Evolutionary conservation across 352 stramenopile species (phyloP).

Genomic region (Elongisporangium undulatum): DNA sequence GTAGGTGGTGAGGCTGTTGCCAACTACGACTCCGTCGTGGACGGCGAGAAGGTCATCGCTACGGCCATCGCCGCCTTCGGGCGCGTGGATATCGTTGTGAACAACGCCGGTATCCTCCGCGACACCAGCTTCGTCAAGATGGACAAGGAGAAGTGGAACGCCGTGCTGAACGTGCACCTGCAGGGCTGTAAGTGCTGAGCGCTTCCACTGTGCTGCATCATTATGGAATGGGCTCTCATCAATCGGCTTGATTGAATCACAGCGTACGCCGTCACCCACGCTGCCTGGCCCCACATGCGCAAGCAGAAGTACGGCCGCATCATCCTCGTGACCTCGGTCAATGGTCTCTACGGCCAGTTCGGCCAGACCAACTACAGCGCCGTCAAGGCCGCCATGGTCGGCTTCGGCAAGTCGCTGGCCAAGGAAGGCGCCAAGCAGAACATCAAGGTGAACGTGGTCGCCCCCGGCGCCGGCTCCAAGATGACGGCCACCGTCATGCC

Average conservation of each 20-base stretch:
- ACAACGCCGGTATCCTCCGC: slow-evolving; percentile 95
- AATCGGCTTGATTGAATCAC: slow-evolving; percentile 5
- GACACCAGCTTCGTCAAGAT: slow-evolving; percentile 90
- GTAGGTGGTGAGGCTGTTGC: slow-evolving; percentile 59
- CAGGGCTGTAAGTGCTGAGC: slow-evolving; percentile 47
- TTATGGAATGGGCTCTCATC: not conserved
- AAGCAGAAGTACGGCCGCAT: slow-evolving; percentile 89
- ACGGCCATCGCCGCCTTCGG: slow-evolving; percentile 67
- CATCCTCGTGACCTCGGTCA: slow-evolving; percentile 83
- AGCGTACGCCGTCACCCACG: slow-evolving; percentile 80
- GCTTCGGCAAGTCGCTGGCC: slow-evolving; percentile 89
- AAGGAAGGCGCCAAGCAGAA: slow-evolving; percentile 77
- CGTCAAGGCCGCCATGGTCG: slow-evolving; percentile 91
- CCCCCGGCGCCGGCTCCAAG: slow-evolving; percentile 77
- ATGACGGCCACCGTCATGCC: slow-evolving; percentile 88
- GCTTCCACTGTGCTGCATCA: not conserved
- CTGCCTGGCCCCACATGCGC: slow-evolving; percentile 85
- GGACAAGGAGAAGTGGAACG: slow-evolving; percentile 85
- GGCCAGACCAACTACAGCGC: slow-evolving; percentile 90
- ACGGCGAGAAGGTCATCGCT: slow-evolving; percentile 78
- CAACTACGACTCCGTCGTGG: slow-evolving; percentile 84
- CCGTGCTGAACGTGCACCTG: slow-evolving; percentile 79
- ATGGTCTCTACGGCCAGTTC: slow-evolving; percentile 89
- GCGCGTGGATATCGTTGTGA: slow-evolving; percentile 82
- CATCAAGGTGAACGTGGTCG: slow-evolving; percentile 89